Evolutionary conservation across 2,329 filamentous ascomycete genomes (phyloP), one percentile per base, ranked within the genome.

Genomic region (Diaporthe batatas): DNA sequence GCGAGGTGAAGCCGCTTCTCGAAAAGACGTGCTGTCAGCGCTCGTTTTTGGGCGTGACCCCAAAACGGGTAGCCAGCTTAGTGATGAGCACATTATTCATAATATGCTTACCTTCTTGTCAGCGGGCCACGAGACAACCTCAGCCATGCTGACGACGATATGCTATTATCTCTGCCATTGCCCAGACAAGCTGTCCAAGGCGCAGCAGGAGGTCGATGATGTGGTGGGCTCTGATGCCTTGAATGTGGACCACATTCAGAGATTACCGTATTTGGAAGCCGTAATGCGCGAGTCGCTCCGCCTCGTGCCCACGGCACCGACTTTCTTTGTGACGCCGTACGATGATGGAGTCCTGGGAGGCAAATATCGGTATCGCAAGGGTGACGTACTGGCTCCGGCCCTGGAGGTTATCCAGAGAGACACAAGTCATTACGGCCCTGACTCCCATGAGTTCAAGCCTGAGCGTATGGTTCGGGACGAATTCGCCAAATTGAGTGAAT

Each of bases 381-480:
- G 83, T 32, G 83, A 88, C 44, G 79, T 91, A 42, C 68, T 84
- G 0, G 77, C 82, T 12, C 74, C 89, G 14, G 62, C 62, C n/a
- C 79, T 91, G 12, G 77, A 82, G 55, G 84, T 84, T 64, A 79
- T 87, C 25, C 89, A 91, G 42, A 83, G 83, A 1, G 90, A 92
- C 75, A 88, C 87, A 0, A 80, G 81, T 6, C 86, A 91, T 0
- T 92, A 83, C 67, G 90, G 90, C 0, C 82, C 84, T 0, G 88
- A 91, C 75, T 88, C 89, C 0, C 82, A 86, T 3, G 84, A 87
- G 57, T 92, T 91, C 80, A 84, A 82, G 58, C 90, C 90, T 0
- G 90, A 92, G 77, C 82, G 91, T 29, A 91, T 92, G 89, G 81
- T 91, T 1, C 87, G 90, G 42, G 44, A 32, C 6, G 62, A 51